phyloP scores from a whole-genome alignment of 805 yeast genomes.

The Candida cerambycidarum region DNA sequence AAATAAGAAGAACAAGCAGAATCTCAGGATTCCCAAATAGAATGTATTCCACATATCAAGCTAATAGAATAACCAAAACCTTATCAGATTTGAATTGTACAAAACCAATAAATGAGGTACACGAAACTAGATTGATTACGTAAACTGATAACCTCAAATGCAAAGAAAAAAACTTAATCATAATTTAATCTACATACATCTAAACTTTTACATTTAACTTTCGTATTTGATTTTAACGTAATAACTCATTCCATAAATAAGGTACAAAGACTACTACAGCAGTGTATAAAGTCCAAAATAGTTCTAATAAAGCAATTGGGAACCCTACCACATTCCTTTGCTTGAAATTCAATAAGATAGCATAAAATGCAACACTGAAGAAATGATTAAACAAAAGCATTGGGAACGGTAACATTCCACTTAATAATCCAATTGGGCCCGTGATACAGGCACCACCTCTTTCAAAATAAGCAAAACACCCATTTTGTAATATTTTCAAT shows the following conservation, averaged over 20 bases:
- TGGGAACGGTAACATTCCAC: constrained; percentile 81
- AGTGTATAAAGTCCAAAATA: constrained; percentile 64
- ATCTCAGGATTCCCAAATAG: too few species aligned
- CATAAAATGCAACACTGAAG: constrained; percentile 85
- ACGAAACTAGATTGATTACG: too few species aligned
- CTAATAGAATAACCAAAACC: too few species aligned
- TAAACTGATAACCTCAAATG: too few species aligned
- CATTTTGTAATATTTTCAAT: constrained; percentile 70
- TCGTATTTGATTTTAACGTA: background rate
- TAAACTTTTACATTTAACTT: background rate
- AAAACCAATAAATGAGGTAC: too few species aligned
- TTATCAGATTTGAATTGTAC: too few species aligned
- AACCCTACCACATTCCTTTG: constrained; percentile 65
- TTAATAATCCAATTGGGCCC: constrained; percentile 79
- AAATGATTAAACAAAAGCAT: constrained; percentile 77
- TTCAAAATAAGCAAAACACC: constrained; percentile 85
- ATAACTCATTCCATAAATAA: constrained; percentile 56
- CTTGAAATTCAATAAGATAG: constrained; percentile 66
- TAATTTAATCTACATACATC: too few species aligned
- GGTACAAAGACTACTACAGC: constrained; percentile 83
- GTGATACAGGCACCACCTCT: constrained; percentile 78
- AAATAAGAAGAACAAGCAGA: too few species aligned
- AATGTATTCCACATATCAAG: too few species aligned
- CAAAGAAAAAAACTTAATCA: too few species aligned
- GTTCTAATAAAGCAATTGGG: constrained; percentile 71